Conservation (phyloP, 2,329 filamentous ascomycete species). For the Tolypocladium album region DNA sequence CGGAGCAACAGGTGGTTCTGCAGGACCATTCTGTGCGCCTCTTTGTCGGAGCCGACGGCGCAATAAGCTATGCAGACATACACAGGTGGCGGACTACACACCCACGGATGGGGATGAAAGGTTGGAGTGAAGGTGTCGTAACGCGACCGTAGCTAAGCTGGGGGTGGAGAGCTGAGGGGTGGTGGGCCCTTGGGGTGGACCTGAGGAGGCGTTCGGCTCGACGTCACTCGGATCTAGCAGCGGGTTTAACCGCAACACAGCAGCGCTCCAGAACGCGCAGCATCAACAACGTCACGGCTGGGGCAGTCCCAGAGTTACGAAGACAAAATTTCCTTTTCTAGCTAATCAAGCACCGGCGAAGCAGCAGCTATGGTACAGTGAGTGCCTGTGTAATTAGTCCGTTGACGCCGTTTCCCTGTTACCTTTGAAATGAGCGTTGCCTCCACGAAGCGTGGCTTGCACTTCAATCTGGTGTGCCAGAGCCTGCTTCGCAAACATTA, state of each 20-base stretch:
- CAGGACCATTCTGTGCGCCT: background rate
- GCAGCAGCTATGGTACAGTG: background rate
- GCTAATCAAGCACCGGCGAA: background rate
- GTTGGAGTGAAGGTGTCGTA: background rate
- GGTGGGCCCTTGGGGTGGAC: background rate
- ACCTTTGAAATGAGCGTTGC: background rate
- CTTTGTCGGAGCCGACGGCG: background rate
- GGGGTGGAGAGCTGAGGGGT: background rate
- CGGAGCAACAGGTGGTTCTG: background rate
- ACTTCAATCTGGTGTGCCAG: background rate
- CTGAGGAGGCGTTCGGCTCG: background rate
- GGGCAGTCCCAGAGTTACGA: background rate
- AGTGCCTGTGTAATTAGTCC: conserved; percentile 1
- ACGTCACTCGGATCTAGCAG: background rate
- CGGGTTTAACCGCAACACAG: background rate
- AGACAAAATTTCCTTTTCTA: background rate
- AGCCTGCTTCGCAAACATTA: background rate
- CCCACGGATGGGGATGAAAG: background rate
- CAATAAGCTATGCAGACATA: background rate
- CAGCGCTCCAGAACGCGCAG: background rate
- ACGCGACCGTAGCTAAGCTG: background rate
- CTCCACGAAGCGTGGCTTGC: background rate
- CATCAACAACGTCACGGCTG: background rate
- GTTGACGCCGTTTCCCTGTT: background rate
- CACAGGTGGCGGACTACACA: background rate